A percentile compares a stretch with the other conserved stretches of the same genome.
Conservation (phyloP, 495 filamentous ascomycete species). For the Thermothielavioides terrestris region DNA sequence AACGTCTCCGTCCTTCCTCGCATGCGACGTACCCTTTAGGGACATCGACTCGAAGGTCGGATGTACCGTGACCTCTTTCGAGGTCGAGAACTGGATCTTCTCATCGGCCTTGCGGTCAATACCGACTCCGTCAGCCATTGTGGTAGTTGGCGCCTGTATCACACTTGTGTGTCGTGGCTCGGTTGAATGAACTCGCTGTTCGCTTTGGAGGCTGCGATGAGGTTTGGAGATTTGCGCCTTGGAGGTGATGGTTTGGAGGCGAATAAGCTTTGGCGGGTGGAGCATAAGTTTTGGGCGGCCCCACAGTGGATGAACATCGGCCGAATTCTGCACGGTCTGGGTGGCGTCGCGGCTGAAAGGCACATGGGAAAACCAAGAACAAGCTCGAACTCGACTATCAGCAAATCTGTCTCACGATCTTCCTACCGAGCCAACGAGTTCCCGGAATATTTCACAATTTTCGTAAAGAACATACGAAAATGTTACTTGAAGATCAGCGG, state of each 20-base stretch:
- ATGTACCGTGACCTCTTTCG: conserved; percentile 89
- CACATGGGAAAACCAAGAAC: too few relatives aligned
- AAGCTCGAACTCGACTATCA: too few relatives aligned
- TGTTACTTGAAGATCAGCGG: conserved; percentile 87
- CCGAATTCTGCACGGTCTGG: too few relatives aligned
- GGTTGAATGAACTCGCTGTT: too few relatives aligned
- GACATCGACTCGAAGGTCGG: conserved; percentile 50
- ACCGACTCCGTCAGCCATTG: conserved; percentile 70
- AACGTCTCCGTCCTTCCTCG: neutral
- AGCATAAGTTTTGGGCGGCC: neutral
- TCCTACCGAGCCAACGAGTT: too few relatives aligned
- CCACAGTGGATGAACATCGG: conserved; percentile 6
- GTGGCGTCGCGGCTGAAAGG: too few relatives aligned
- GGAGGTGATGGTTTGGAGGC: neutral
- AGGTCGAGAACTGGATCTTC: conserved; percentile 95
- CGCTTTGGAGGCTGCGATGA: conserved; percentile 7
- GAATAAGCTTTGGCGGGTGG: neutral
- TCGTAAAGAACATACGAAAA: too few relatives aligned
- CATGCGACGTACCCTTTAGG: conserved; percentile 52
- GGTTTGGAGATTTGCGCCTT: neutral
- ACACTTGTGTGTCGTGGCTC: neutral
- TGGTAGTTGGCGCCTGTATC: neutral
- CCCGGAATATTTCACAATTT: too few relatives aligned
- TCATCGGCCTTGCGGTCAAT: conserved; percentile 93
- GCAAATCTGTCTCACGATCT: too few relatives aligned